Evolutionary conservation across 768 basidiomycete species (phyloP).

Genomic region (Kwoniella sp.): DNA sequence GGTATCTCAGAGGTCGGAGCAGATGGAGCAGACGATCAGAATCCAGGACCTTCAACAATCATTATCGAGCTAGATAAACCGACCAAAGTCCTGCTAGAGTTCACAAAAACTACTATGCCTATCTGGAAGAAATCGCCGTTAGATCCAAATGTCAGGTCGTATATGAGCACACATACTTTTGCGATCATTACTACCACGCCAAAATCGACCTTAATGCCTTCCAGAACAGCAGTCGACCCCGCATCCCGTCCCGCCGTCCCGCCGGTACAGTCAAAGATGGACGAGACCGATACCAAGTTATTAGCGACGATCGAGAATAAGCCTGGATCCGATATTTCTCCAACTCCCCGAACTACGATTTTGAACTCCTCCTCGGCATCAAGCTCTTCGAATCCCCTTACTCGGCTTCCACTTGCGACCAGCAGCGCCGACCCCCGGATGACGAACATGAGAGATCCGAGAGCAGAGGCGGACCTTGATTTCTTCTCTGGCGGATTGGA

Average conservation of each 20-base stretch:
- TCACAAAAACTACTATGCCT: constrained; percentile 43
- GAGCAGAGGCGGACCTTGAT: neutral
- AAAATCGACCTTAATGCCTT: constrained; percentile 13
- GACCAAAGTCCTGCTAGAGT: constrained; percentile 30
- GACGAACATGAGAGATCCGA: neutral
- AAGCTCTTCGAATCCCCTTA: neutral
- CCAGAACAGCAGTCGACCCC: no score
- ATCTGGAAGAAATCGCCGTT: constrained; percentile 19
- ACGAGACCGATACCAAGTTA: no score
- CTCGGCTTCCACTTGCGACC: neutral
- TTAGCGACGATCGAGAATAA: no score
- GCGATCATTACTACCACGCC: constrained; percentile 47
- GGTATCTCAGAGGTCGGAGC: constrained; percentile 14
- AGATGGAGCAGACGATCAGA: constrained; percentile 15
- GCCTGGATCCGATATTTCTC: neutral
- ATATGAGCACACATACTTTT: constrained; percentile 36
- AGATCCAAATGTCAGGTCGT: neutral
- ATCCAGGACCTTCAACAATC: constrained; percentile 24
- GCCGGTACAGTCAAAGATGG: no score
- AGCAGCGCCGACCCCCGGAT: neutral
- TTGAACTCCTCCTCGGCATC: neutral
- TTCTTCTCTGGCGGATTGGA: neutral
- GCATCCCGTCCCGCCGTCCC: neutral
- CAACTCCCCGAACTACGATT: neutral
- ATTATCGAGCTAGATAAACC: constrained; percentile 36